phyloP scores from a whole-genome alignment of 495 filamentous ascomycete genomes.

The Parathielavia appendiculata region DNA sequence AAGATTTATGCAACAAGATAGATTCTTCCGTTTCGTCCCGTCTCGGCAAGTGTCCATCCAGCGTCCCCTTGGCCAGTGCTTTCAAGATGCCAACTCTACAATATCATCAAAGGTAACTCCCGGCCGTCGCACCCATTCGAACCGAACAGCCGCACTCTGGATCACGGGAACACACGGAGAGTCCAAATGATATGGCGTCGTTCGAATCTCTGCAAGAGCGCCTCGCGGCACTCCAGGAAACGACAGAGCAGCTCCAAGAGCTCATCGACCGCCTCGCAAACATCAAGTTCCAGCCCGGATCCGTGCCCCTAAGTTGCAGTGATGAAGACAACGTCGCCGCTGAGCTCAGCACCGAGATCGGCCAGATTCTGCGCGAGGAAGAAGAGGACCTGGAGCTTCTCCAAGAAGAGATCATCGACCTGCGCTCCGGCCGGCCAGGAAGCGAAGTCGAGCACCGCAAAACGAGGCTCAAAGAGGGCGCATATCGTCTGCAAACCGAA shows the following conservation, averaged over 20 bases:
- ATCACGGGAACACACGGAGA: constrained; percentile 26
- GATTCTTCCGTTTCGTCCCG: not conserved
- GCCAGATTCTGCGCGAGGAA: constrained; percentile 71
- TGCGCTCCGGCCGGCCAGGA: constrained; percentile 44
- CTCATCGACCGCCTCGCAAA: constrained; percentile 69
- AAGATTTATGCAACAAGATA: not conserved
- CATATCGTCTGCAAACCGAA: constrained; percentile 59
- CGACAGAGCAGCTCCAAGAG: constrained; percentile 62
- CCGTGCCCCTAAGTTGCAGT: constrained; percentile 39
- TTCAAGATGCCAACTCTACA: constrained; percentile 15
- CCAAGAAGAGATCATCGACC: constrained; percentile 68
- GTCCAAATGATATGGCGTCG: constrained; percentile 33
- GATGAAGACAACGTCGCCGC: constrained; percentile 58
- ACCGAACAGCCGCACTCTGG: not conserved
- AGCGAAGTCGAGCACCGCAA: constrained; percentile 49
- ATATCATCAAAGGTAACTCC: not conserved
- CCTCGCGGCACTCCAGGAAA: constrained; percentile 61
- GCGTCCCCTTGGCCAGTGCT: not conserved
- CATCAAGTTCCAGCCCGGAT: constrained; percentile 59
- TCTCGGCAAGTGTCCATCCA: constrained; percentile 1
- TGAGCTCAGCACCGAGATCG: constrained; percentile 81
- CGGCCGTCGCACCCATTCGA: not conserved
- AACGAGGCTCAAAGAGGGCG: constrained; percentile 57
- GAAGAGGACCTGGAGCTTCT: constrained; percentile 84
- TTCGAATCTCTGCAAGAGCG: constrained; percentile 59